A percentile compares a stretch with the other conserved stretches of the same genome.
These are phyloP conservation scores for Chytridium lagenaria DNA, from an alignment of 371 early-diverging fungal species.

Conservation along the genomic window DNA sequence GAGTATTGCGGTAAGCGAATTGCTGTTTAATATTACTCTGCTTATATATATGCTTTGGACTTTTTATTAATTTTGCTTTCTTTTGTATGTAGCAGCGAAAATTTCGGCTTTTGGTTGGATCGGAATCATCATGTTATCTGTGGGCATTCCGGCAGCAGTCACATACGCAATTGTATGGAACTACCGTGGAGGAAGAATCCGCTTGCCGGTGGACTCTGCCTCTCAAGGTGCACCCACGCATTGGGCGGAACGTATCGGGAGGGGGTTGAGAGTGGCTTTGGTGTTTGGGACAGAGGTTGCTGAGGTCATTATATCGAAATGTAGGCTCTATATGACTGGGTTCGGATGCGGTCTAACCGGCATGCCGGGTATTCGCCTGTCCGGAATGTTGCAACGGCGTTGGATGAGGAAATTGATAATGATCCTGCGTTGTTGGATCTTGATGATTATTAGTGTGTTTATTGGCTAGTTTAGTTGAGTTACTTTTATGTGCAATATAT, in stretches of 20 bases:
- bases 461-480: background rate
- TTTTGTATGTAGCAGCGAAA: constrained; percentile 19
- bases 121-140: constrained; percentile 29
- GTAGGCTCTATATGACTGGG: constrained; percentile 29
- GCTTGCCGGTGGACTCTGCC: constrained; percentile 25
- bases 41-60: no score
- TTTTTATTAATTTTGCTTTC: no score
- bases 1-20: constrained; percentile 27
- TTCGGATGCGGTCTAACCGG: constrained; percentile 11
- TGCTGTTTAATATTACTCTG: no score
- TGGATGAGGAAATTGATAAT: constrained; percentile 31
- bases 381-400: constrained; percentile 28
- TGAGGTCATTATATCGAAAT: constrained; percentile 25
- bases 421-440: constrained; percentile 31
- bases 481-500: no score
- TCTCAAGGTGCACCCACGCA: background rate
- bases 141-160: constrained; percentile 36
- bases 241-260: constrained; percentile 5
- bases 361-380: constrained; percentile 13
- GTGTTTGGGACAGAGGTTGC: constrained; percentile 21
- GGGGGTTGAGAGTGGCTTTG: background rate
- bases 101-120: constrained; percentile 37
- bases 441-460: constrained; percentile 29
- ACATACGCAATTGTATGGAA: constrained; percentile 25
- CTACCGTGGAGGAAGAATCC: constrained; percentile 36